Conservation (phyloP, 805 yeast species). For the Candida xiaguanensis region DNA sequence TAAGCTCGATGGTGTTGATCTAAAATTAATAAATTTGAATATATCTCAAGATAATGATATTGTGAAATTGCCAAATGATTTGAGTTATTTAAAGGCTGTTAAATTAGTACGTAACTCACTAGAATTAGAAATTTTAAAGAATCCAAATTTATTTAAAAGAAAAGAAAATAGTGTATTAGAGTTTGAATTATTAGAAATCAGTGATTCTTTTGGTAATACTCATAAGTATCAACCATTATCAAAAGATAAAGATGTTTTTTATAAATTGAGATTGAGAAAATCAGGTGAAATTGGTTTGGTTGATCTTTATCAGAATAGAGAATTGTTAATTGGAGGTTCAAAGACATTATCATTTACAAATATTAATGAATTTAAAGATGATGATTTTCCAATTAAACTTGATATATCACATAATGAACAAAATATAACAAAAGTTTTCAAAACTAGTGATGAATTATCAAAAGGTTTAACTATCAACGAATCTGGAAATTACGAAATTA, state of each 20-base stretch:
- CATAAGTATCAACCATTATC: slow-evolving; percentile 35
- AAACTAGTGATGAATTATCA: slow-evolving; percentile 20
- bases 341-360: slow-evolving; percentile 11
- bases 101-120: slow-evolving; percentile 27
- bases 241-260: slow-evolving; percentile 32
- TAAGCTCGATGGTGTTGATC: slow-evolving; percentile 21
- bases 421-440: slow-evolving; percentile 23
- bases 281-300: slow-evolving; percentile 21
- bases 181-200: slow-evolving; percentile 31
- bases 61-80: slow-evolving; percentile 31
- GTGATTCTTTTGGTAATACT: slow-evolving; percentile 31
- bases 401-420: slow-evolving; percentile 23
- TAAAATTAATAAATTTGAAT: slow-evolving; percentile 21
- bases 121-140: slow-evolving; percentile 29
- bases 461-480: slow-evolving; percentile 36
- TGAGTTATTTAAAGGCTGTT: slow-evolving; percentile 18
- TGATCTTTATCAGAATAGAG: slow-evolving; percentile 13
- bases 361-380: slow-evolving; percentile 14
- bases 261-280: slow-evolving; percentile 22
- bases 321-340: slow-evolving; percentile 8
- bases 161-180: slow-evolving; percentile 16
- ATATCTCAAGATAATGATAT: slow-evolving; percentile 13
- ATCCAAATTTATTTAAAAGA: slow-evolving; percentile 15
- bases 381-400: slow-evolving; percentile 48
- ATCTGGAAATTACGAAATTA: slow-evolving; percentile 67